phyloP scores from a whole-genome alignment of 129 eudicot species.

The Arctium lappa region DNA sequence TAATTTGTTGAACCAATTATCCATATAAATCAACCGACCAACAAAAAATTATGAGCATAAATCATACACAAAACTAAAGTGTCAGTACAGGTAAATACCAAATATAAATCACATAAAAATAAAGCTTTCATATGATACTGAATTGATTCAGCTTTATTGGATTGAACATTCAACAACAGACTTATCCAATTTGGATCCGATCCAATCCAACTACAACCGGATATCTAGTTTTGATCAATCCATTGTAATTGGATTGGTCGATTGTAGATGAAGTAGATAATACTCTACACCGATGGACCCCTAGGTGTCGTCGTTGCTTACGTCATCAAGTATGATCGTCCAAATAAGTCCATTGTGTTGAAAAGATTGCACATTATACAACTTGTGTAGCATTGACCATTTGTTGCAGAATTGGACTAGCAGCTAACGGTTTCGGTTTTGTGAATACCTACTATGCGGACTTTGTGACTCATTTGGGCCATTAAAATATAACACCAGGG shows the following conservation, averaged over 20 bases:
- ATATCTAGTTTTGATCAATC: neutral
- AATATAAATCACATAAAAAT: neutral
- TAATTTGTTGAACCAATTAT: neutral
- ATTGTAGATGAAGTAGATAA: neutral
- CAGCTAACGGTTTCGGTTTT: constrained; percentile 22
- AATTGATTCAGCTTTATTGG: neutral
- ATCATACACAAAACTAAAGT: neutral
- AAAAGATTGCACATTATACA: constrained; percentile 7
- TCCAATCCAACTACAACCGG: neutral
- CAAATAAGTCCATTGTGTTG: constrained; percentile 18
- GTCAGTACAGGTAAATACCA: neutral
- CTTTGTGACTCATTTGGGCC: neutral
- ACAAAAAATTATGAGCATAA: neutral
- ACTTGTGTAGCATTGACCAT: constrained; percentile 8
- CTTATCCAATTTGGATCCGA: neutral
- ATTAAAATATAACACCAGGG: neutral
- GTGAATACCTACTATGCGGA: neutral
- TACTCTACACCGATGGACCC: neutral
- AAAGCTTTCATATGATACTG: neutral
- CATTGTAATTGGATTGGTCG: neutral
- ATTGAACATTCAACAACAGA: neutral
- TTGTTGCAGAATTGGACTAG: neutral
- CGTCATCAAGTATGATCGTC: neutral
- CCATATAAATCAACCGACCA: neutral
- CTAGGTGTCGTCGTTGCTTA: neutral